Percentiles rank a stretch among this genome's conserved stretches.
These are phyloP conservation scores for Alternaria incomplexa DNA, from an alignment of 2,329 filamentous ascomycete species.

Conservation along the genomic window DNA sequence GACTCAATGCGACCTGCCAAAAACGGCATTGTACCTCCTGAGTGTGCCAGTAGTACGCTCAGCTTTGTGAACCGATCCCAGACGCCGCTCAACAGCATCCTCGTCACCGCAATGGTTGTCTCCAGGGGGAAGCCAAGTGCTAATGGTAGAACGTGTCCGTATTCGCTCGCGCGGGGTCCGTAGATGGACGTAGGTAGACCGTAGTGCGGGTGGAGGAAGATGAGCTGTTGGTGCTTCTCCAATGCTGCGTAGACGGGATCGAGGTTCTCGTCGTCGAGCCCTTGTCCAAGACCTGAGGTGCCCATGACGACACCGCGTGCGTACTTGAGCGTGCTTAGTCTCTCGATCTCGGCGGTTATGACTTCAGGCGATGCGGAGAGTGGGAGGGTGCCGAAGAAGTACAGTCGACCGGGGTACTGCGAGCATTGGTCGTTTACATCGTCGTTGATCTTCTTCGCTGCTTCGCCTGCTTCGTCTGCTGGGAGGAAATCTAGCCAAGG, in stretches of 20 bases:
- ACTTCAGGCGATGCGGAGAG: slow-evolving; percentile 68
- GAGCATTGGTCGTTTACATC: slow-evolving; percentile 78
- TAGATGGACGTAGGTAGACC: slow-evolving; percentile 82
- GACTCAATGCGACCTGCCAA: slow-evolving; percentile 87
- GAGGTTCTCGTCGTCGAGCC: slow-evolving; percentile 77
- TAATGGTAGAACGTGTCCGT: slow-evolving; percentile 86
- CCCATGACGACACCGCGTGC: slow-evolving; percentile 89
- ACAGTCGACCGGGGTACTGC: slow-evolving; percentile 70
- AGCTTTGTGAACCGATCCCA: slow-evolving; percentile 77
- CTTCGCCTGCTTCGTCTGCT: slow-evolving; percentile 64
- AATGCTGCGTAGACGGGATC: slow-evolving; percentile 75
- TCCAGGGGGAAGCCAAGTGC: slow-evolving; percentile 90
- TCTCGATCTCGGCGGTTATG: slow-evolving; percentile 69
- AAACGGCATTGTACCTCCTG: slow-evolving; percentile 87
- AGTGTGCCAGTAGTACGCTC: slow-evolving; percentile 82
- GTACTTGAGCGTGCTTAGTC: slow-evolving; percentile 67
- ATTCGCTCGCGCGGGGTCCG: slow-evolving; percentile 73
- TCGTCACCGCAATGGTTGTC: slow-evolving; percentile 85
- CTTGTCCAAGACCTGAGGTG: slow-evolving; percentile 78
- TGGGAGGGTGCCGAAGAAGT: slow-evolving; percentile 83
- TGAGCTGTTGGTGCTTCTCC: slow-evolving; percentile 66
- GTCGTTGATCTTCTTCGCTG: slow-evolving; percentile 74
- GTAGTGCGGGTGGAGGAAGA: slow-evolving; percentile 93
- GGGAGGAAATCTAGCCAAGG: slow-evolving; percentile 90
- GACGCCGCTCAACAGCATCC: slow-evolving; percentile 86